Conservation (phyloP, 176 grass and related monocot species). For the Oryza officinalis region DNA sequence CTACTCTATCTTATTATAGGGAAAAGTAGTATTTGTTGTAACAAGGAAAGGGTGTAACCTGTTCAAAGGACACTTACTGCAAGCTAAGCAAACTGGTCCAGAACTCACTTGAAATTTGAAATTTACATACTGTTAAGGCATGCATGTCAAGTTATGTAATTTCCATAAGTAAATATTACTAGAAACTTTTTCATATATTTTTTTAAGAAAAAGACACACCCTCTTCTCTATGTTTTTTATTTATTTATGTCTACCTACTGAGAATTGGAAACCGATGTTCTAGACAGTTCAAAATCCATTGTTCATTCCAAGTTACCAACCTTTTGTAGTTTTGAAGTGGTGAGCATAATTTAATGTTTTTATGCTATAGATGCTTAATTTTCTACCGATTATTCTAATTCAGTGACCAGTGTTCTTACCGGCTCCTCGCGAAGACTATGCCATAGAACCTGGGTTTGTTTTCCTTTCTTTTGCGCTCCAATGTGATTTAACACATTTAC, state of each 20-base stretch:
- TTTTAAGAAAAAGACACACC: not conserved
- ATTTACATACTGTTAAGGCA: slow-evolving; percentile 26
- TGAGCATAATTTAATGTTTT: not conserved
- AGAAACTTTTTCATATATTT: not conserved
- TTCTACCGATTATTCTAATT: slow-evolving; percentile 17
- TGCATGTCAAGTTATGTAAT: not conserved
- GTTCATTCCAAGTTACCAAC: not conserved
- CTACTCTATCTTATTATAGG: not conserved
- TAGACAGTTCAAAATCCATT: not conserved
- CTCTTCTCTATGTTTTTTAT: slow-evolving; percentile 10
- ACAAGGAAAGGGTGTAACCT: not conserved
- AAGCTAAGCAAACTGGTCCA: slow-evolving; percentile 12
- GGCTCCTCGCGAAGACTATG: slow-evolving; percentile 98
- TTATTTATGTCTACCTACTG: slow-evolving; percentile 8
- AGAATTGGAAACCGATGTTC: slow-evolving; percentile 10
- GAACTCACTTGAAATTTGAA: slow-evolving; percentile 22
- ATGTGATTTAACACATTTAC: slow-evolving; percentile 94
- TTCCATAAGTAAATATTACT: not conserved
- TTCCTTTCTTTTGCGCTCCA: slow-evolving; percentile 75
- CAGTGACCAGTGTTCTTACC: slow-evolving; percentile 45
- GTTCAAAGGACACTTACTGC: slow-evolving; percentile 14
- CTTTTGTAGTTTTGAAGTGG: not conserved
- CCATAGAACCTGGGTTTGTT: slow-evolving; percentile 79
- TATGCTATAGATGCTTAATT: not conserved
- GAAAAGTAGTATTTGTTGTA: not conserved